phyloP scores from a whole-genome alignment of 768 basidiomycete genomes.

The Trametes elegans region DNA sequence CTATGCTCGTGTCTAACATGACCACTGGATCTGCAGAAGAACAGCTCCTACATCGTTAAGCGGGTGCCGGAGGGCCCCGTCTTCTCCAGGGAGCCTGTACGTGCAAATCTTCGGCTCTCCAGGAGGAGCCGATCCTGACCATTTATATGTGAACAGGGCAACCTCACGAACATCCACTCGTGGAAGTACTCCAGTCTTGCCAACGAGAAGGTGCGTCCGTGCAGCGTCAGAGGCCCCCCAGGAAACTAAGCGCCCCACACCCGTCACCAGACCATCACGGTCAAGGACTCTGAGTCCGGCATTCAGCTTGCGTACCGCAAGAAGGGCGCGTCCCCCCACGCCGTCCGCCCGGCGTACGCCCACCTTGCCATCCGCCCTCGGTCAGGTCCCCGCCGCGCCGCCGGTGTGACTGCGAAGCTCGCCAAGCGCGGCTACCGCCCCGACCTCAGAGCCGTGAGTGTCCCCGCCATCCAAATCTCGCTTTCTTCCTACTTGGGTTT shows the following conservation, averaged over 20 bases:
- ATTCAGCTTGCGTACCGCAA: conserved; percentile 67
- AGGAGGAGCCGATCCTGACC: conserved; percentile 8
- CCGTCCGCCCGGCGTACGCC: conserved; percentile 48
- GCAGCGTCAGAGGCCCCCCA: neutral
- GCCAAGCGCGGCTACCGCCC: conserved; percentile 73
- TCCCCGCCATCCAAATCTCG: conserved; percentile 1
- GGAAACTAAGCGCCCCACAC: neutral
- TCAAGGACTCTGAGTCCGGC: conserved; percentile 52
- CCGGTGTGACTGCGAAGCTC: conserved; percentile 57
- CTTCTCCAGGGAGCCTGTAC: conserved; percentile 83
- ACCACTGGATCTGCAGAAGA: conserved; percentile 46
- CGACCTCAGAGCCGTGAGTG: conserved; percentile 74
- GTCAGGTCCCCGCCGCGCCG: conserved; percentile 68
- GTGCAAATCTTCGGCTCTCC: conserved; percentile 30
- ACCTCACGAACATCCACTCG: conserved; percentile 87
- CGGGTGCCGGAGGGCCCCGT: conserved; percentile 65
- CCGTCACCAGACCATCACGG: conserved; percentile 56
- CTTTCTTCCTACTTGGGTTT: neutral
- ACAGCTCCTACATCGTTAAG: conserved; percentile 87
- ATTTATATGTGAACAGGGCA: conserved; percentile 52
- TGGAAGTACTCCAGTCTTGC: conserved; percentile 88
- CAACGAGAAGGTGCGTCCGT: conserved; percentile 65
- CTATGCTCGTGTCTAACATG: conserved; percentile 6
- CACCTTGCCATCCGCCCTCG: conserved; percentile 60
- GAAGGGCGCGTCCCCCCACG: conserved; percentile 50